Base-by-base conservation (phyloP, 345 rosid genomes). In the Eucalyptus regnans region DNA sequence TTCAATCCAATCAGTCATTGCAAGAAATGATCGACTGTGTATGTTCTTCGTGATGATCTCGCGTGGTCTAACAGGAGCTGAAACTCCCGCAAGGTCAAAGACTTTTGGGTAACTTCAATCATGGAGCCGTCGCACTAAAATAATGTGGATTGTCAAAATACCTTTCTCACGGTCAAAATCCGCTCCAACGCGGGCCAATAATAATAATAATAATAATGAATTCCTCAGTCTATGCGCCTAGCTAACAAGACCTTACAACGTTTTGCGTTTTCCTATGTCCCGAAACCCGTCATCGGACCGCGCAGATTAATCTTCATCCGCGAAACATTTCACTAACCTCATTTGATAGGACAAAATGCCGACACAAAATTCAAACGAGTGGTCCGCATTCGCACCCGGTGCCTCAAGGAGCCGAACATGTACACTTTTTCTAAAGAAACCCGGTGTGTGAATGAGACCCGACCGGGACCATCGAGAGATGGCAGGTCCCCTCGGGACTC, bases 401-500 rank as follows among this genome's bases (percentile, higher is more conserved):
- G 14, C 9, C 22, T 8, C 41, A 1, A 16, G 3, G 44, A 18
- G 8, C 7, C 12, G 0, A 16, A 68, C 23, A 16, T 1, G 44
- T 33, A 4, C 54, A 51, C 6, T 51, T 6, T 16, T 6, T 3
- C 54, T 3, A 16, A 16, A 51, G 3, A 6, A 7, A 0, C 10
- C 37, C 3, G 0, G 5, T 66, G 8, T 0, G 20, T 5, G 44
- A 17, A 33, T 2, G 20, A 31, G 80, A 60, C 14, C n/a, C 13
- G 16, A 60, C 7, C 15, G 7, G 71, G 9, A n/a, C 71, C 18
- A 1, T n/a, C 9, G 18, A 14, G 31, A 29, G 4, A 2, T 64
- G 9, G 1, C 37, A 0, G 37, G 71, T 14, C 37, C 71, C 17
- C 3, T 29, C 33, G 8, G 9, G 17, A 3, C 9, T 0, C 2